Conservation (phyloP, 1,284 basidiomycete species). For the Puccinia novopanici region DNA sequence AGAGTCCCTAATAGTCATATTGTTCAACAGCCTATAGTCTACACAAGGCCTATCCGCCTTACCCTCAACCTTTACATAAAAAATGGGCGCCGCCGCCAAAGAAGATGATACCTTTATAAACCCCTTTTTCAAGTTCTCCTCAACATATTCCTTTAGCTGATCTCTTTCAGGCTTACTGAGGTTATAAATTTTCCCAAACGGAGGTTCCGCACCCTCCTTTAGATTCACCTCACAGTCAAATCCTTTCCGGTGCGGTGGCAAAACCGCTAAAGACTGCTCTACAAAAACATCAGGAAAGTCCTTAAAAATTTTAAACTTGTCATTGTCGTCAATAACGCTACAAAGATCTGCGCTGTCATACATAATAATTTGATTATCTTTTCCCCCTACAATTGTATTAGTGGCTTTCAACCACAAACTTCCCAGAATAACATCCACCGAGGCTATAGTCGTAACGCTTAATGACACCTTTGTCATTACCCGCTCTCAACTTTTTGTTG, state of each 20-base stretch:
- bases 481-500: not conserved
- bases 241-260: not conserved
- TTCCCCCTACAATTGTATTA: not conserved
- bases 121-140: no score
- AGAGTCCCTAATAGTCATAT: no score
- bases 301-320: not conserved
- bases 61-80: no score
- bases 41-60: no score
- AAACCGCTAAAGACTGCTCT: not conserved
- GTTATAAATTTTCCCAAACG: constrained; percentile 2
- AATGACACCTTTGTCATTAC: not conserved
- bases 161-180: not conserved
- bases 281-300: constrained; percentile 10
- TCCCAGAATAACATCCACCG: not conserved
- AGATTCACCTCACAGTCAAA: constrained; percentile 18
- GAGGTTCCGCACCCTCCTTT: not conserved
- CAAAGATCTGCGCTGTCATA: no score
- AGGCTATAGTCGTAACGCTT: not conserved
- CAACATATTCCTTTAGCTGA: constrained; percentile 5
- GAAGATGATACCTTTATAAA: no score
- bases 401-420: not conserved
- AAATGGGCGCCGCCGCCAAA: no score
- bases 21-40: no score
- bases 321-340: not conserved
- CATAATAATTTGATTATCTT: not conserved